A percentile compares a stretch with the other conserved stretches of the same genome.
Conservation (phyloP, 2,329 filamentous ascomycete species). For the Penicillium sp. region DNA sequence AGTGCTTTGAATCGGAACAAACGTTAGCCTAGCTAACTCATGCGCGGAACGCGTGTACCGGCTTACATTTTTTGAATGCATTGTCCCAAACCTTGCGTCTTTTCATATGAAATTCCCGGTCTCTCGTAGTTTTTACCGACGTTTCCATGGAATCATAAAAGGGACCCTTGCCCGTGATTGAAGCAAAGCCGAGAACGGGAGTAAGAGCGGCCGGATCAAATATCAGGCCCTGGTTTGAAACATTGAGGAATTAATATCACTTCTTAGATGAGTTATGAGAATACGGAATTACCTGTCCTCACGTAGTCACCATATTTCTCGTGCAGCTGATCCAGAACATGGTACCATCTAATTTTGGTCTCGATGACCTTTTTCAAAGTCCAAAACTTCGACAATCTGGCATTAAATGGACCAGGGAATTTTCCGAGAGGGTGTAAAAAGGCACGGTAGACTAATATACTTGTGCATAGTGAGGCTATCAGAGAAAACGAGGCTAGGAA, state of each 20-base stretch:
- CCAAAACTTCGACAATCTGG: slow-evolving; percentile 17
- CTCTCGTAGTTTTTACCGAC: slow-evolving; percentile 1
- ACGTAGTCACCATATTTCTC: slow-evolving; percentile 12
- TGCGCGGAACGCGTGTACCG: neutral
- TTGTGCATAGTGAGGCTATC: slow-evolving; percentile 6
- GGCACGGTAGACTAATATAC: slow-evolving; percentile 23
- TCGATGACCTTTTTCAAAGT: slow-evolving; percentile 16
- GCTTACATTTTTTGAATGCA: slow-evolving; percentile 6
- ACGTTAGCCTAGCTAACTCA: neutral
- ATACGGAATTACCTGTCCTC: slow-evolving; percentile 1
- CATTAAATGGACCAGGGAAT: slow-evolving; percentile 24
- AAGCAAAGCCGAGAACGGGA: neutral
- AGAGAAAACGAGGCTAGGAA: neutral
- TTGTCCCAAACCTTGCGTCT: slow-evolving; percentile 10
- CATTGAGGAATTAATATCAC: neutral
- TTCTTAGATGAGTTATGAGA: neutral
- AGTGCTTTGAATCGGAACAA: neutral
- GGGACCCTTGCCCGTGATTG: neutral
- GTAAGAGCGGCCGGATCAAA: slow-evolving; percentile 6
- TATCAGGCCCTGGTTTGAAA: slow-evolving; percentile 4
- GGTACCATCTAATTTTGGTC: slow-evolving; percentile 21
- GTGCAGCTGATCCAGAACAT: slow-evolving; percentile 10
- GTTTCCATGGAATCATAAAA: slow-evolving; percentile 1
- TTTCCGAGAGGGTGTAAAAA: slow-evolving; percentile 22
- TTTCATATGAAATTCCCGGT: slow-evolving; percentile 3